Base-by-base conservation (phyloP, 2,329 filamentous ascomycete genomes). In the Elsinoe australis region DNA sequence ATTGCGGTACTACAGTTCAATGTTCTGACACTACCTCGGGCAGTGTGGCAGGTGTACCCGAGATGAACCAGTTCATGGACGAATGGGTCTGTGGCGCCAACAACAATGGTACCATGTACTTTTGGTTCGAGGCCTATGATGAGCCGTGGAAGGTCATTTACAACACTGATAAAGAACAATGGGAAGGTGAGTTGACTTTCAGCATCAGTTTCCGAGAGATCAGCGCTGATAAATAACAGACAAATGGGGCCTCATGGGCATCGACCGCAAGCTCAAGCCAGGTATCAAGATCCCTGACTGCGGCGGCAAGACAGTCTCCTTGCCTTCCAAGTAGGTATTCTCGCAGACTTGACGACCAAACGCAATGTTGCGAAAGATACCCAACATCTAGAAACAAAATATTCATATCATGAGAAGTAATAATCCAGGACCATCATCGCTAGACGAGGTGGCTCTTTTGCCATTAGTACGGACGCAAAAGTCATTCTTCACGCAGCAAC, bases 111-210 rank as follows among this genome's bases (percentile, higher is more conserved):
- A 95, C 88, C 1, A 81, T 94, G 56, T 96, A 94, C 64, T 95
- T 95, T 62, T 96, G 90, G 79, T 95, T 96, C 64, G 86, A 89
- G 62, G 87, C 88, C 7, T 96, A 95, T 63, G 90, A 96, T 62
- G 90, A 96, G 72, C 88, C 88, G 2, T 96, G 90, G 90, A 95
- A 96, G 70, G 71, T 83, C 49, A 50, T 10, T 3, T 50, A 15
- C 32, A 35, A 50, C 24, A 50, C 48, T 22, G 26, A 17, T 4
- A 19, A 34, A 9, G 48, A 50, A 12, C 26, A 44, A 24, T 50
- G 48, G 48, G 48, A 50, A 24, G 39, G 48, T 36, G n/a, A 48
- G 45, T 47, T 14, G 15, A n/a, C n/a, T n/a, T n/a, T n/a, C n/a
- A n/a, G n/a, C n/a, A 21, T 7, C 29, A 15, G 3, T 10, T 49